A percentile compares a stretch with the other conserved stretches of the same genome.
Conservation (phyloP, 306 rosid species). For the Vigna trinervia region DNA sequence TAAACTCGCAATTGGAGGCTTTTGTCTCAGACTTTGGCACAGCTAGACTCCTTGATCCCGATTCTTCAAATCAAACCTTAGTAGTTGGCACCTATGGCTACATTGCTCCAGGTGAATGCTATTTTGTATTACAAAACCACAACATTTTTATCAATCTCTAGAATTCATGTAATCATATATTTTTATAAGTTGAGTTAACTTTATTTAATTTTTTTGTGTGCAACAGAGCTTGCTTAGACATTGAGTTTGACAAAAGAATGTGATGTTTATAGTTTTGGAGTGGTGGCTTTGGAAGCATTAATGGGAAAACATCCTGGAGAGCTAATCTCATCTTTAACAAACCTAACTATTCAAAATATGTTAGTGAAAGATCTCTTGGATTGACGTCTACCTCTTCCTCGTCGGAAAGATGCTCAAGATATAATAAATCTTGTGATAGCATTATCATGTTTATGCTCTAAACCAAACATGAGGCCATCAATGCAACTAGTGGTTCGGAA, state of each 20-base stretch:
- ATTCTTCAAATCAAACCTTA: background rate
- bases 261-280: too few relatives aligned
- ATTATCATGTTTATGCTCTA: background rate
- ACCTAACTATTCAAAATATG: too few relatives aligned
- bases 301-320: too few relatives aligned
- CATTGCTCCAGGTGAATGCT: background rate
- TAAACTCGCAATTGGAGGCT: background rate
- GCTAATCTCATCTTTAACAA: too few relatives aligned
- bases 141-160: background rate
- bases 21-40: background rate
- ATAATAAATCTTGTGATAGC: background rate
- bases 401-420: background rate
- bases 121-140: too few relatives aligned
- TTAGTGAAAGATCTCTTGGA: too few relatives aligned
- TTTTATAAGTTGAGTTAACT: background rate
- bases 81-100: background rate
- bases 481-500: background rate
- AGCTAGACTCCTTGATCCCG: background rate
- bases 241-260: too few relatives aligned
- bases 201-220: too few relatives aligned
- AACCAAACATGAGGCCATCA: background rate
- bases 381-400: too few relatives aligned
- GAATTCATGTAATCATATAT: background rate
- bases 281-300: too few relatives aligned
- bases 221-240: too few relatives aligned